Evolutionary conservation across 1,139 yeast species (phyloP), one percentile per base, ranked within the genome.

Genomic region (Arxiozyma telluris): DNA sequence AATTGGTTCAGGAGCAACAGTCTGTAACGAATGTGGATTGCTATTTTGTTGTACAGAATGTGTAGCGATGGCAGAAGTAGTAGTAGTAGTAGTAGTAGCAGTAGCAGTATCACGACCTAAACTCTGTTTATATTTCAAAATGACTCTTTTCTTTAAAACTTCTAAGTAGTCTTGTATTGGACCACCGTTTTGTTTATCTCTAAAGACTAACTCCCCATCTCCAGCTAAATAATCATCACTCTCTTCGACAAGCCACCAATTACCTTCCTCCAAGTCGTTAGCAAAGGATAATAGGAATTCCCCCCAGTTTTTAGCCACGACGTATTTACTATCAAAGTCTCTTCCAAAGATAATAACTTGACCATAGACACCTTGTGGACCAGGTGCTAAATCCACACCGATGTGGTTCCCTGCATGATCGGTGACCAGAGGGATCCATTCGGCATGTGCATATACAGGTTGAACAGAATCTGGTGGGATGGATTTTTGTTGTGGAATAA

Each of bases 381-480:
- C 96, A 0, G 97, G 97, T 2, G 93, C 86, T 57, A 91, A 75
- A 70, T 91, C 98, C 17, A 91, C 76, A 50, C 91, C 98, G 53
- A 91, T 83, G 65, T 89, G 89, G 71, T 91, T 91, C 21, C 98
- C 98, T 12, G 87, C 84, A 56, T 81, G 83, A 67, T 91, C 98
- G 15, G 95, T 87, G 22, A 89, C 80, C 47, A 91, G 70, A 1
- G 98, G 98, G 53, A 91, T 84, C 98, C 98, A 91, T 65, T 80
- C 82, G 7, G 89, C 83, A 68, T 89, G 90, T 1, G 96, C 93
- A 71, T 87, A 91, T 1, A 81, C 82, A 2, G 78, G 75, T 64
- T 86, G 87, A 39, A 90, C 75, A 9, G 82, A 71, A 5, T 82
- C 82, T 20, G 88, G 87, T 6, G 98, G 98, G 17, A 86, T 76